Evolutionary conservation across 1,284 basidiomycete species (phyloP), one percentile per base, ranked within the genome.

Genomic region (Rhodotorula sp.): DNA sequence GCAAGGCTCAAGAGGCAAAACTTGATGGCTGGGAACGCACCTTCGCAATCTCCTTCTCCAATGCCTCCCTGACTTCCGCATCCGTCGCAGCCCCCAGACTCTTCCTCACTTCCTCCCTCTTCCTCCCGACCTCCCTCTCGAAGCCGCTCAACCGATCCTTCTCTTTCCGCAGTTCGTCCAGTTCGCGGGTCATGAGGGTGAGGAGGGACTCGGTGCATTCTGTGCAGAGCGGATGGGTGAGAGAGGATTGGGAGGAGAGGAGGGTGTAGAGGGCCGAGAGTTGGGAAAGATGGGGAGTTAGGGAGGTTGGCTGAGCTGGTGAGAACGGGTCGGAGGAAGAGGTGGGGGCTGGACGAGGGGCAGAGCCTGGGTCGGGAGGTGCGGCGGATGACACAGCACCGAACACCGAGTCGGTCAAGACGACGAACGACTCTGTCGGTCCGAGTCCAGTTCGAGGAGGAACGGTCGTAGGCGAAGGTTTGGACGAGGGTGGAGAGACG

Each of bases 171-270:
- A 89, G 88, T 81, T 96, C 91, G 67, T 96, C 92, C 18, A 97
- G 85, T 78, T 94, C 66, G 53, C 86, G 85, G 76, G 90, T 88
- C 63, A 98, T 86, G 44, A 87, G 86, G 7, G 84, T 84, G 55
- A 95, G 85, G 55, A 97, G 82, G 63, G 89, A 86, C 76, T 91
- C 88, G 4, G 94, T 92, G 80, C 96, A 99, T 77, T 96, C 93
- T 2, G 89, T 87, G 79, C 96, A 99, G 16, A 99, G 85, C 5
- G 96, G 96, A 80, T 99, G 95, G 79, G 95, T 92, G 62, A 96
- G 40, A 1, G 58, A 44, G 13, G 71, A 69, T 0, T 64, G 24
- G 2, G 67, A 40, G 8, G 68, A 70, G 34, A 75, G 69, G 54
- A 73, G 54, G 4, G 48, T 11, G 31, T 65, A 67, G 34, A 75